A percentile compares a stretch with the other conserved stretches of the same genome.
phyloP scores from a whole-genome alignment of 108 stramenopile genomes.

The Pseudonitzschia multistriata region DNA sequence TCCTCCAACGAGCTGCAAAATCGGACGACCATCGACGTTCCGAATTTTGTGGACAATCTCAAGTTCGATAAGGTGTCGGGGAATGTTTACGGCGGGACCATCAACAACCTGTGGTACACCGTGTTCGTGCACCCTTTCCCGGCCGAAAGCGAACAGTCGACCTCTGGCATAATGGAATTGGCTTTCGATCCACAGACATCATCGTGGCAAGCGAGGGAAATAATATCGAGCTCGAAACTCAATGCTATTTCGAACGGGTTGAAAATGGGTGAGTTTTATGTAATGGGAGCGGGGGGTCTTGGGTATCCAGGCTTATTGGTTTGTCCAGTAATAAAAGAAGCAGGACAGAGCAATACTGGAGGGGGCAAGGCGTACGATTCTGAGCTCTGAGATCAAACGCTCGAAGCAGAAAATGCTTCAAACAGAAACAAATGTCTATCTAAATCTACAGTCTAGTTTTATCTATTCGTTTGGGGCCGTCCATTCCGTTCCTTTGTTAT shows the following conservation, averaged over 20 bases:
- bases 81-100: neutral
- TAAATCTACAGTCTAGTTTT: too few relatives aligned
- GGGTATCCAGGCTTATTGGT: neutral
- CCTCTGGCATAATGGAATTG: neutral
- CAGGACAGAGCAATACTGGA: neutral
- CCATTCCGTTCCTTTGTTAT: too few relatives aligned
- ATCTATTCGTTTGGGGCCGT: too few relatives aligned
- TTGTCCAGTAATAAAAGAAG: neutral
- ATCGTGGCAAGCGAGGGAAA: neutral
- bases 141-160: neutral
- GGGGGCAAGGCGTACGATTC: neutral
- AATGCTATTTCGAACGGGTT: neutral
- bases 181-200: neutral
- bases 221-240: neutral
- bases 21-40: neutral
- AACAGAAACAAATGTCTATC: too few relatives aligned
- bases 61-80: constrained; percentile 8
- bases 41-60: neutral
- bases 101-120: neutral
- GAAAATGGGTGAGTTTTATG: neutral
- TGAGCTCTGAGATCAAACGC: neutral
- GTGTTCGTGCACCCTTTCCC: neutral
- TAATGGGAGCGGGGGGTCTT: neutral
- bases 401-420: too few relatives aligned
- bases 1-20: neutral